Conservation (phyloP, 768 basidiomycete genomes). For the Ramaria sp. region DNA sequence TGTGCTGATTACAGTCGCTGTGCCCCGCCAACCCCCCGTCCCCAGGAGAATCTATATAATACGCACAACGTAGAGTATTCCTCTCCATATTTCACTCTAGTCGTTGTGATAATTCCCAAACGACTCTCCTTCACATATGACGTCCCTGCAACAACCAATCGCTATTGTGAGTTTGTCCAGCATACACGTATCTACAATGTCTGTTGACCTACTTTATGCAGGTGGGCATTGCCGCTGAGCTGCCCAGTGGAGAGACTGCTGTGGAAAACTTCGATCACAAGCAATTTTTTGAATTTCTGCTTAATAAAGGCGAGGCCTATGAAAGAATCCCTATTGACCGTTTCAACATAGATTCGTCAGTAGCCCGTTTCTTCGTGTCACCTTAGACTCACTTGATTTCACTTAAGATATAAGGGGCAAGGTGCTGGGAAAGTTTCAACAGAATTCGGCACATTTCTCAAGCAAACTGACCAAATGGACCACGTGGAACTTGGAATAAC, state of each 20-base stretch:
- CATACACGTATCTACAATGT: neutral
- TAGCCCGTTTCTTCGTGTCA: neutral
- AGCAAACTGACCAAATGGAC: conserved; percentile 27
- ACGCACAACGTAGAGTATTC: neutral
- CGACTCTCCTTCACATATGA: neutral
- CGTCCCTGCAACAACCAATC: neutral
- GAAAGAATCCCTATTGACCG: conserved; percentile 10
- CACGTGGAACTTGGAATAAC: conserved; percentile 31
- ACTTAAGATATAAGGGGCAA: conserved; percentile 18
- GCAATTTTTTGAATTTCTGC: conserved; percentile 10
- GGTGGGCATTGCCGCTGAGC: conserved; percentile 12
- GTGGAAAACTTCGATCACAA: conserved; percentile 10
- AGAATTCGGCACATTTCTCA: conserved; percentile 28
- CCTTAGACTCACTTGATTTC: neutral
- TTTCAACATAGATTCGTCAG: conserved; percentile 10
- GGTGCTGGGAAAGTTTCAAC: conserved; percentile 20
- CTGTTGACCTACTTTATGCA: neutral
- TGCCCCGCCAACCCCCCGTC: too few species aligned
- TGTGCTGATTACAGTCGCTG: neutral
- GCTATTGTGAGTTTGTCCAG: conserved; percentile 2
- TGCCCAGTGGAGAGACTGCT: conserved; percentile 1
- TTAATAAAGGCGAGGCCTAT: conserved; percentile 9
- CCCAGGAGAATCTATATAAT: neutral
- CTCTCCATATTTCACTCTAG: neutral
- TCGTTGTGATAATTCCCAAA: neutral